These are phyloP conservation scores for Globisporangium irregulare DNA, from an alignment of 352 stramenopile genomes.

Conservation along the genomic window DNA sequence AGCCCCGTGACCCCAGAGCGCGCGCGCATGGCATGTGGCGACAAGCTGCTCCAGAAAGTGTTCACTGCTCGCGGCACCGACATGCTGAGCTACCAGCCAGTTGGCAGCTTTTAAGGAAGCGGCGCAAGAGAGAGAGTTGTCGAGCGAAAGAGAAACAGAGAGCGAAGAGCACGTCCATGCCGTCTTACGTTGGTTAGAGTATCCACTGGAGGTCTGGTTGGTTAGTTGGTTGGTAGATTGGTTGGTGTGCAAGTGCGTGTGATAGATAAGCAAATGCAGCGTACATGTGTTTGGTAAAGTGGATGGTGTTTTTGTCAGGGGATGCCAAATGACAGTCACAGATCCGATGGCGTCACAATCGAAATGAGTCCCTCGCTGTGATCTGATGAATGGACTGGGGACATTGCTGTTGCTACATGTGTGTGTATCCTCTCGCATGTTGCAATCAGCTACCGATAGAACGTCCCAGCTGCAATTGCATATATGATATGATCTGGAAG, in stretches of 20 bases:
- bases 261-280: background rate
- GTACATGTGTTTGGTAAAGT: background rate
- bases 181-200: background rate
- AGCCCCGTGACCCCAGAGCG: slow-evolving; percentile 81
- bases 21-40: slow-evolving; percentile 80
- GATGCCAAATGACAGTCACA: too few species aligned
- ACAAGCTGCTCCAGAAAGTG: slow-evolving; percentile 66
- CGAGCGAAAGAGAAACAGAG: background rate
- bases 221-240: background rate
- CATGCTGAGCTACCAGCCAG: slow-evolving; percentile 57
- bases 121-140: background rate
- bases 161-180: background rate
- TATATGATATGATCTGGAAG: too few species aligned
- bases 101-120: slow-evolving; percentile 52
- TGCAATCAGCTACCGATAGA: too few species aligned
- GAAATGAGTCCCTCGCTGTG: too few species aligned
- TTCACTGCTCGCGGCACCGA: slow-evolving; percentile 59
- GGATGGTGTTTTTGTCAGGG: background rate
- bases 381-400: too few species aligned
- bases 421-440: too few species aligned
- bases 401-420: too few species aligned
- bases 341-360: too few species aligned
- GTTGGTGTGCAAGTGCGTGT: background rate
- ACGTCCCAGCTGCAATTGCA: too few species aligned
- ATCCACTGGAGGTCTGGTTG: background rate